Percentiles rank a stretch among this genome's conserved stretches.
Conservation (phyloP, 139 green algal species). For the Chloropicon primus region DNA sequence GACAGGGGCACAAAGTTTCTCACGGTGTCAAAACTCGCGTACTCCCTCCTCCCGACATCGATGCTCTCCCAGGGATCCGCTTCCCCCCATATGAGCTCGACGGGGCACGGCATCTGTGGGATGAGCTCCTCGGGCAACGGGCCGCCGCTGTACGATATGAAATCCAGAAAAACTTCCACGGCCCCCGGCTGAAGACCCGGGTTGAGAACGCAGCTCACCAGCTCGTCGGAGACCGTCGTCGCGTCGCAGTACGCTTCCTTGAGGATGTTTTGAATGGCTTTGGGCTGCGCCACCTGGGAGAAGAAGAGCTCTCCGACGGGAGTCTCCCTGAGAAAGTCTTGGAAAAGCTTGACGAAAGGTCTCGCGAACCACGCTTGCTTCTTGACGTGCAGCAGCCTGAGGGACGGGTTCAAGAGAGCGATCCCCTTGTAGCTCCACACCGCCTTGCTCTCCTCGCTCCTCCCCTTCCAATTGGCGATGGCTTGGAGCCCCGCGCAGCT, state of each 20-base stretch:
- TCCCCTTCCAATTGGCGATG: slow-evolving; percentile 29
- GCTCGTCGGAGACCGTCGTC: slow-evolving; percentile 73
- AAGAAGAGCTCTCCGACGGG: slow-evolving; percentile 63
- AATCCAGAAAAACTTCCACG: slow-evolving; percentile 92
- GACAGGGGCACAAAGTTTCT: slow-evolving; percentile 74
- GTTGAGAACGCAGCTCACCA: slow-evolving; percentile 77
- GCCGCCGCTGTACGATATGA: slow-evolving; percentile 82
- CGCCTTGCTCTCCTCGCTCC: slow-evolving; percentile 47
- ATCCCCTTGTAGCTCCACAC: not conserved
- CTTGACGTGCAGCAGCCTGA: slow-evolving; percentile 59
- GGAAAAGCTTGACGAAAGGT: slow-evolving; percentile 42
- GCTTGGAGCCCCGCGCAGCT: slow-evolving; percentile 40
- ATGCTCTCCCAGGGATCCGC: slow-evolving; percentile 71
- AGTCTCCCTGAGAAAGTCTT: slow-evolving; percentile 52
- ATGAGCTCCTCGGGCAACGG: slow-evolving; percentile 85
- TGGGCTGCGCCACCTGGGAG: slow-evolving; percentile 40
- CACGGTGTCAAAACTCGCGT: slow-evolving; percentile 14
- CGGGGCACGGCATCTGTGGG: slow-evolving; percentile 37
- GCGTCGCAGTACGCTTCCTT: slow-evolving; percentile 73
- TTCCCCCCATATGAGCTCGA: slow-evolving; percentile 77
- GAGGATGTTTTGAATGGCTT: slow-evolving; percentile 61
- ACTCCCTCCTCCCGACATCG: slow-evolving; percentile 37
- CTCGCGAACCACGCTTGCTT: slow-evolving; percentile 25
- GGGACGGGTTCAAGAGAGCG: slow-evolving; percentile 56
- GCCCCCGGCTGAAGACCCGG: slow-evolving; percentile 73